Base-by-base conservation (phyloP, 164 flowering plant species). In the Vitis cinerea region DNA sequence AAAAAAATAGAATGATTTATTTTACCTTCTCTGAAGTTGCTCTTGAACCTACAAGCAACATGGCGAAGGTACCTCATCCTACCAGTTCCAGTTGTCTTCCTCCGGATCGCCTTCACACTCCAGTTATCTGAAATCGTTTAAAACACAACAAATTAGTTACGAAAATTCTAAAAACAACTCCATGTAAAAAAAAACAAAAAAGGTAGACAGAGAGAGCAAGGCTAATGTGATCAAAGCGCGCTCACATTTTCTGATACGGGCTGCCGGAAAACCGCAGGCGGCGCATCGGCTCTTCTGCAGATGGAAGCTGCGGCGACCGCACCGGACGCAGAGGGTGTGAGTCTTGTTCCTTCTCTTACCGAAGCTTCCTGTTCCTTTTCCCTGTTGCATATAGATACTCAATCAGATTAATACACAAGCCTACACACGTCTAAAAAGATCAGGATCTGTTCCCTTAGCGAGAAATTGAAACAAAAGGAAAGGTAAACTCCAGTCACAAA, bases 281-380 rank as follows among this genome's bases (percentile, higher is more conserved):
- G 89, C 69, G 77, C 98, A 93, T 14, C 97, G 85, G 76, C 97
- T 91, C 90, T 93, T 91, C 91, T 93, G 95, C 17, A 93, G 90
- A 67, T 91, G 98, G 71, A 91, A 93, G 74, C 98, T 93, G 64
- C 97, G 90, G 73, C 97, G 90, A 0, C 97, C 97, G 56, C 97
- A 91, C 68, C 98, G 74, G 63, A 93, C 89, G 67, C 97, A 93
- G 69, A 93, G 88, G 0, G 95, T 91, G 86, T 90, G 98, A n/a
- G 93, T 93, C 86, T 90, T 93, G 90, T 88, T 90, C 85, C 97
- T 93, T 79, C 97, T 83, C 91, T 93, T 93, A 59, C 97, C 97
- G 62, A 93, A 91, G 75, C 95, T 90, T 29, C 97, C 95, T 31
- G 97, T 93, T 62, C 98, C 98, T 71, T 92, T 92, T 0, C 93